phyloP scores from a whole-genome alignment of 495 filamentous ascomycete species.

The Friedmanniomyces endolithicus region DNA sequence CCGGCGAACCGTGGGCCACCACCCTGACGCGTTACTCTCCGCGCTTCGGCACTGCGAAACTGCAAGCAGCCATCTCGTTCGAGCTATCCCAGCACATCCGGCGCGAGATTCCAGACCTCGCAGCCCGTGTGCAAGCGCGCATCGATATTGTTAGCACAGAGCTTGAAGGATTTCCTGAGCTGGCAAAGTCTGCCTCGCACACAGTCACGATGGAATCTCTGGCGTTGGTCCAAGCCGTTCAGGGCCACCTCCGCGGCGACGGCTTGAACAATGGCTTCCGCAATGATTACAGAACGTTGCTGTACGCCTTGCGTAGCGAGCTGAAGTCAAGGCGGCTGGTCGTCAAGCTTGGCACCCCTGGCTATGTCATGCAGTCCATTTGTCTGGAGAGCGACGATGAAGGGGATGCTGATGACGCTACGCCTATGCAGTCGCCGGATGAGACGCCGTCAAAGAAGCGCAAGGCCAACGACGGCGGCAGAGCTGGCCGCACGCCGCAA shows the following conservation, averaged over 20 bases:
- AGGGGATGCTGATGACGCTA: background rate
- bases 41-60: slow-evolving; percentile 31
- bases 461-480: slow-evolving; percentile 10
- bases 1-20: slow-evolving; percentile 29
- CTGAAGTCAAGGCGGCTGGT: slow-evolving; percentile 18
- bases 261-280: slow-evolving; percentile 23
- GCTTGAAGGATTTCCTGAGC: slow-evolving; percentile 26
- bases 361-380: background rate
- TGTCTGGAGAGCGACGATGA: background rate
- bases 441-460: slow-evolving; percentile 9
- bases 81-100: slow-evolving; percentile 26
- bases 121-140: slow-evolving; percentile 22
- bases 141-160: slow-evolving; percentile 20
- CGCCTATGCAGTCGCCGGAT: background rate
- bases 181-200: slow-evolving; percentile 22
- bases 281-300: slow-evolving; percentile 10
- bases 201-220: slow-evolving; percentile 19
- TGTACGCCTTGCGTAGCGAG: slow-evolving; percentile 10
- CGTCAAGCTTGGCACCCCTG: slow-evolving; percentile 6
- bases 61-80: slow-evolving; percentile 30
- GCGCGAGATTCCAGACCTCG: slow-evolving; percentile 29
- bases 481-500: background rate
- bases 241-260: slow-evolving; percentile 18
- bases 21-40: slow-evolving; percentile 21
- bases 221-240: slow-evolving; percentile 13